A percentile compares a stretch with the other conserved stretches of the same genome.
phyloP scores from a whole-genome alignment of 805 yeast species.

The Candida yuanshanica region DNA sequence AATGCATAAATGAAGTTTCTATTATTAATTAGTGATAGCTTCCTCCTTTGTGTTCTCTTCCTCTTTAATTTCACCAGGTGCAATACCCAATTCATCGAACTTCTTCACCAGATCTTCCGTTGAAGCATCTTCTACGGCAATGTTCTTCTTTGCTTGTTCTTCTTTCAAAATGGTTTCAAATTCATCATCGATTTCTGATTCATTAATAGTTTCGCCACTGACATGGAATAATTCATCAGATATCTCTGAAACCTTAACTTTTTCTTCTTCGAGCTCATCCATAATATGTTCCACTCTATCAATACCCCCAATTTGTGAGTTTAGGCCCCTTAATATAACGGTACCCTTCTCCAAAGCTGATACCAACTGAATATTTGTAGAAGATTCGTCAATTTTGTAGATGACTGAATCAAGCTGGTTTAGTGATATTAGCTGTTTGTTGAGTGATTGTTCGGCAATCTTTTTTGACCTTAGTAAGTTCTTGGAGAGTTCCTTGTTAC shows the following conservation, averaged over 20 bases:
- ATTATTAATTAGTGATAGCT: constrained; percentile 2
- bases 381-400: constrained; percentile 37
- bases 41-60: constrained; percentile 1
- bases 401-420: constrained; percentile 34
- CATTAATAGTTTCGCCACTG: constrained; percentile 20
- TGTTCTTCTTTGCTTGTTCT: constrained; percentile 6
- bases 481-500: constrained; percentile 26
- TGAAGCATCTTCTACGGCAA: constrained; percentile 4
- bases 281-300: constrained; percentile 37
- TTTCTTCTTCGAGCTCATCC: constrained; percentile 34
- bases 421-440: constrained; percentile 26
- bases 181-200: constrained; percentile 32
- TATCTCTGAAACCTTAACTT: constrained; percentile 33
- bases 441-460: constrained; percentile 30
- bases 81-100: constrained; percentile 22
- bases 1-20: background rate
- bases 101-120: constrained; percentile 18
- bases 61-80: constrained; percentile 10
- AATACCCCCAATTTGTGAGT: constrained; percentile 36
- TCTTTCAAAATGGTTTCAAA: constrained; percentile 26
- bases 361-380: constrained; percentile 33
- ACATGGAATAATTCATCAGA: constrained; percentile 26
- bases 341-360: constrained; percentile 33
- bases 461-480: constrained; percentile 30
- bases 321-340: constrained; percentile 31